Conservation (phyloP, 2,329 filamentous ascomycete species). For the Hortaea sp. region DNA sequence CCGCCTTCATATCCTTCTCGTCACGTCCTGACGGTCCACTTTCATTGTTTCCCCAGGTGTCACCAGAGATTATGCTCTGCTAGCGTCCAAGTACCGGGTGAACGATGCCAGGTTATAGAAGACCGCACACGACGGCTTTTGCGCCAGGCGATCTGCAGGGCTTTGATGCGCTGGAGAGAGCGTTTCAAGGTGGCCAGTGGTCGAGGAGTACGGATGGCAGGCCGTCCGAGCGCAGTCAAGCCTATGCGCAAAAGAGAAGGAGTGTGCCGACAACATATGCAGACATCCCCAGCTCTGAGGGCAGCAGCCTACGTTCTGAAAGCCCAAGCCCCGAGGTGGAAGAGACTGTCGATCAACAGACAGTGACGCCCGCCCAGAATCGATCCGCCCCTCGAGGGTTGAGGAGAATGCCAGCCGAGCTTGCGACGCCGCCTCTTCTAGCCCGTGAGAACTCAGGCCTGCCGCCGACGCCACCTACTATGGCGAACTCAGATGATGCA, state of each 20-base stretch:
- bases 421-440: conserved; percentile 6
- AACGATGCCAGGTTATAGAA: conserved; percentile 5
- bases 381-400: not conserved
- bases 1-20: too few relatives aligned
- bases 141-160: conserved; percentile 2
- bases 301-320: not conserved
- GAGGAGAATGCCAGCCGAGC: not conserved
- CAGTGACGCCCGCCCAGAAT: not conserved
- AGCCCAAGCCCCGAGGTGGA: not conserved
- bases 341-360: not conserved
- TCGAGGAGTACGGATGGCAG: not conserved
- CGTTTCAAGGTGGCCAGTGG: conserved; percentile 1
- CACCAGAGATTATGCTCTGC: not conserved
- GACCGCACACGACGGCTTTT: conserved; percentile 3
- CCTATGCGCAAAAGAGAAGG: not conserved
- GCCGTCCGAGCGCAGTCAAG: not conserved
- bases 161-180: conserved; percentile 6
- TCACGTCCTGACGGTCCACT: too few relatives aligned
- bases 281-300: conserved; percentile 5
- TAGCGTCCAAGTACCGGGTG: not conserved
- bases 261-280: conserved; percentile 3
- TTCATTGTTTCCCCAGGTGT: too few relatives aligned
- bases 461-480: conserved; percentile 37
- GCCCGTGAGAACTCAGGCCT: conserved; percentile 25
- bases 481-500: conserved; percentile 16